Conservation (phyloP, 2,329 filamentous ascomycete species). For the Xylaria arbuscula region DNA sequence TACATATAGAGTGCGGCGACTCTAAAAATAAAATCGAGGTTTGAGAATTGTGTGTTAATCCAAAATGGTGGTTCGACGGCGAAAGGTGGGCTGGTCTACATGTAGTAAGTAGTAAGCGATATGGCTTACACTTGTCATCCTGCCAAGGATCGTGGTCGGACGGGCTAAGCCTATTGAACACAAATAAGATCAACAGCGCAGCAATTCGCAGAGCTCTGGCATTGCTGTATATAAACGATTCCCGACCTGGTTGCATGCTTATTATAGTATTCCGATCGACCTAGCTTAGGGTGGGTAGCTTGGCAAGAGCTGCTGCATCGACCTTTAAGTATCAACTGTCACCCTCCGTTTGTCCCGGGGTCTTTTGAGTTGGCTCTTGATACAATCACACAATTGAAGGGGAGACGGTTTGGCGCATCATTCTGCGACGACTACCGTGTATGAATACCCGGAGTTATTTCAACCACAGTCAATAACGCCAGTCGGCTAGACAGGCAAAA, state of each 20-base stretch:
- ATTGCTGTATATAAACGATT: slow-evolving; percentile 14
- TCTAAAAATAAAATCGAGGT: slow-evolving; percentile 35
- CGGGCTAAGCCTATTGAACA: slow-evolving; percentile 24
- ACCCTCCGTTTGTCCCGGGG: slow-evolving; percentile 14
- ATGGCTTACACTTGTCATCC: slow-evolving; percentile 36
- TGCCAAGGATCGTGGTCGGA: slow-evolving; percentile 31
- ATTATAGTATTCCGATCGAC: slow-evolving; percentile 35
- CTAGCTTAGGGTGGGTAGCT: slow-evolving; percentile 8
- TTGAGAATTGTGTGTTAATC: slow-evolving; percentile 25
- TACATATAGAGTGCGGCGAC: neutral
- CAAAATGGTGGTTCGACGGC: slow-evolving; percentile 26
- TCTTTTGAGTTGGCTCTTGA: slow-evolving; percentile 12
- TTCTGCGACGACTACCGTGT: neutral
- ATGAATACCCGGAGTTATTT: slow-evolving; percentile 20
- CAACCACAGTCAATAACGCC: slow-evolving; percentile 19
- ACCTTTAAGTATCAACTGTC: slow-evolving; percentile 35
- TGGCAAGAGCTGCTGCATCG: slow-evolving; percentile 14
- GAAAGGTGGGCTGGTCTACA: slow-evolving; percentile 19
- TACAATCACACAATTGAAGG: slow-evolving; percentile 18
- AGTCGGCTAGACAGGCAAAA: slow-evolving; percentile 34
- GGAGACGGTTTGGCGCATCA: slow-evolving; percentile 13
- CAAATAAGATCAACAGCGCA: slow-evolving; percentile 27
- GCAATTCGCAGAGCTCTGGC: slow-evolving; percentile 15
- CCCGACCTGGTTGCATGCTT: slow-evolving; percentile 22
- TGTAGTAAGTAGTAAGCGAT: slow-evolving; percentile 34